Base-by-base conservation (phyloP, 495 filamentous ascomycete genomes). In the Bathelium albidoporum region DNA sequence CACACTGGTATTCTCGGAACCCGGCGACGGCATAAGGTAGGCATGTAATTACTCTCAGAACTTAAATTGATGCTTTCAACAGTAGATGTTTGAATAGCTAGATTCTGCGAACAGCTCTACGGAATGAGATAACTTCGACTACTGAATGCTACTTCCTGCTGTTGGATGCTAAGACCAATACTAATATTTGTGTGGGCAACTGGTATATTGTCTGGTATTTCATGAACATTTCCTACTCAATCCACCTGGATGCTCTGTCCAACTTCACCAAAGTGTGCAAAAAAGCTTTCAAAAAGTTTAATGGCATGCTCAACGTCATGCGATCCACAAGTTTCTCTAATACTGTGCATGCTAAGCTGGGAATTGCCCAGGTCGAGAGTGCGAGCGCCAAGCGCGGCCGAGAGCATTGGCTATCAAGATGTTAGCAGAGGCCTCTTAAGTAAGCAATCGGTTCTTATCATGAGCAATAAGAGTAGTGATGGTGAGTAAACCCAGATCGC, bases 321-420 rank as follows among this genome's bases (percentile, higher is more conserved):
- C 1, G 83, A 85, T 11, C 92, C 92, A 2, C 87, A 88, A 41
- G 88, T 96, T 81, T 99, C 94, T 41, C 94, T 82, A 68, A 97
- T 96, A 71, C 88, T 92, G 74, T 99, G 94, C 94, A 99, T 99
- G 72, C 85, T 88, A 63, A 97, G 76, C 75, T 97, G 95, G n/a
- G 94, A 85, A 73, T 97, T 97, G 2, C 94, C 94, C 66, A 99
- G 73, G 72, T 99, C 94, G 60, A 99, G 75, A 1, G 95, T 97
- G 58, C 94, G 80, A 36, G 88, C 83, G 29, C 94, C 94, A 65
- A 97, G 74, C 44, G 85, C 85, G 2, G 93, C 91, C 52, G 86
- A 86, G 43, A 97, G 78, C 90, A 96, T 96, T 14, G 94, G 94
- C 49, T 55, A n/a, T n/a, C n/a, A n/a, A n/a, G n/a, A n/a, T n/a